phyloP scores from a whole-genome alignment of 371 early-diverging fungal species.

The Actinomortierella ambigua region DNA sequence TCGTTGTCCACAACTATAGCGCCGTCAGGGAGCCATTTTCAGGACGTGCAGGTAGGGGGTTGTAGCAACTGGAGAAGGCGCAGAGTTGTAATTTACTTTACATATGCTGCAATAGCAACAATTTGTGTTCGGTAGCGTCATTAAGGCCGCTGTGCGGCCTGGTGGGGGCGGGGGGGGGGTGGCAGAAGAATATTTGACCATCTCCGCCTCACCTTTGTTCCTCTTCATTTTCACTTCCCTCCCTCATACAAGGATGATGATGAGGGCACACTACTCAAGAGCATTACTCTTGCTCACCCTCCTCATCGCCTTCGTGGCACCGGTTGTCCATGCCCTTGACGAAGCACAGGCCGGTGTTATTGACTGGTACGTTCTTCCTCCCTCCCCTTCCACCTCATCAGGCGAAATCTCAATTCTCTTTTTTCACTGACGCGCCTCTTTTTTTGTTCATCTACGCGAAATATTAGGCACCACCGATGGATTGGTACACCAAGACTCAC shows the following conservation, averaged over 20 bases:
- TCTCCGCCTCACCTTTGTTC: no score
- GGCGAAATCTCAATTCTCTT: background rate
- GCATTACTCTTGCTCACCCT: constrained; percentile 21
- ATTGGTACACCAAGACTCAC: constrained; percentile 58
- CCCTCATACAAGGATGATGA: no score
- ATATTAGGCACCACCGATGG: constrained; percentile 66
- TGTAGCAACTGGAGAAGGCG: background rate
- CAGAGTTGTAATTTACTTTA: no score
- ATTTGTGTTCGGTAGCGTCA: no score
- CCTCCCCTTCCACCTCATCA: background rate
- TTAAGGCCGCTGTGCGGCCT: no score
- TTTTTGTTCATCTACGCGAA: background rate
- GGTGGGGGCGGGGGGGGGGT: no score
- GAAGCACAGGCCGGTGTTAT: constrained; percentile 57
- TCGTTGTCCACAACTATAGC: background rate
- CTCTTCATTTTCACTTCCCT: no score
- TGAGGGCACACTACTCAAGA: constrained; percentile 4
- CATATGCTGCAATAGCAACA: no score
- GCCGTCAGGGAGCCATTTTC: background rate
- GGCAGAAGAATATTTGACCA: no score
- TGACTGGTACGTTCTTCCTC: constrained; percentile 56
- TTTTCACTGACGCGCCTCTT: no score
- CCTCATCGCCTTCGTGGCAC: constrained; percentile 21
- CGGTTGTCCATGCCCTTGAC: constrained; percentile 48
- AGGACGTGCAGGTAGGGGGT: background rate